Base-by-base conservation (phyloP, 495 filamentous ascomycete genomes). In the Hypoxylon fuscum region DNA sequence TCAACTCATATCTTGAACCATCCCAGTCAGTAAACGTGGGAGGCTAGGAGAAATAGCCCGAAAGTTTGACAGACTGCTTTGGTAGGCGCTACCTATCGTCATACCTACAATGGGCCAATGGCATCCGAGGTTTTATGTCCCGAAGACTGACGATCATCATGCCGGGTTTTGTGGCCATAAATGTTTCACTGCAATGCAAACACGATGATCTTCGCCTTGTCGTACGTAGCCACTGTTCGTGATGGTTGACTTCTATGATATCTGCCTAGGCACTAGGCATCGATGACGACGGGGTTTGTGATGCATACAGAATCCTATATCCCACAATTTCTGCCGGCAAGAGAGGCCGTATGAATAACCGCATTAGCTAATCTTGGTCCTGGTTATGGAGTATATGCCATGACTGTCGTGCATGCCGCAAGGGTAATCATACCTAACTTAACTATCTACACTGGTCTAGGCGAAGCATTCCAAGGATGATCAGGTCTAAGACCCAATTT, bases 301-400 rank as follows among this genome's bases (percentile, higher is more conserved):
- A n/a, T n/a, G n/a, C n/a, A n/a, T n/a, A n/a, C n/a, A n/a, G n/a
- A n/a, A n/a, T n/a, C 38, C 45, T 42, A 38, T 51, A 25, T 46
- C 35, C 48, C 42, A 43, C 49, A 37, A 34, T n/a, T 38, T 18
- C 55, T 44, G 55, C 43, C 54, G 23, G 61, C 25, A 55, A 59
- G 23, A 38, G 38, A 22, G 17, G 15, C 37, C 18, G 7, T 7
- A 22, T 50, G 48, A 47, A 41, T 42, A 37, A 32, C 32, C 29
- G 15, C 17, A 40, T 48, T 34, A 55, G 37, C 17, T 27, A 44
- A 55, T 40, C 61, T 55, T 40, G 52, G 52, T 34, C 29, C 25
- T 47, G 7, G 18, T 11, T 51, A 37, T 59, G 48, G 41, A 27
- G 35, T 59, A 54, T 29, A 45, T 15, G 38, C 50, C 17, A 50